Conservation (phyloP, 306 rosid genomes). For the Potentilla sterilis region DNA sequence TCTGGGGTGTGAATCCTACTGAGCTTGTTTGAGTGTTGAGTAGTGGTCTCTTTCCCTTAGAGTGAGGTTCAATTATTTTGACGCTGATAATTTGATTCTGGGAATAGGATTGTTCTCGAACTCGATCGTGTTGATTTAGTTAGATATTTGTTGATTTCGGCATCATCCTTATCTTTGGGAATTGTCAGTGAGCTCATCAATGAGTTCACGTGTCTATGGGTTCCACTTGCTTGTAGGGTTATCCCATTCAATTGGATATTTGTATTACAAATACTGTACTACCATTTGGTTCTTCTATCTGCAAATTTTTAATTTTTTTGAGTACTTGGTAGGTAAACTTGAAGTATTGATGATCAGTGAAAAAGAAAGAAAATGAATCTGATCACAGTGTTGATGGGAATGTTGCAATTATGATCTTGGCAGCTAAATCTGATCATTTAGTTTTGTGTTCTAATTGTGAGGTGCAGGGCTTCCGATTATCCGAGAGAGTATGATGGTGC, state of each 20-base stretch:
- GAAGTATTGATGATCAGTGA: not conserved
- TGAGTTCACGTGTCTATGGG: constrained; percentile 23
- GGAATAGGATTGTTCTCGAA: constrained; percentile 6
- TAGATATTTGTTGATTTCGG: not conserved
- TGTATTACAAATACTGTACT: not conserved
- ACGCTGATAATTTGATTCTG: not conserved
- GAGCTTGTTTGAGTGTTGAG: not conserved
- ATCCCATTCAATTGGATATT: not conserved
- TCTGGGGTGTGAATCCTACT: not conserved
- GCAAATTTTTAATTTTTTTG: not conserved
- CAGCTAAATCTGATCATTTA: not conserved
- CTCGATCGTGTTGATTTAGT: not conserved
- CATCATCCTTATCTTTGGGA: constrained; percentile 25
- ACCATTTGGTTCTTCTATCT: constrained; percentile 3
- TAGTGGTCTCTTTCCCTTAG: not conserved
- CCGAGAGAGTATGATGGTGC: constrained; percentile 92
- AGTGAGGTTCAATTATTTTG: not conserved
- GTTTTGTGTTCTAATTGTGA: constrained; percentile 11
- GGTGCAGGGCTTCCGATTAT: constrained; percentile 81
- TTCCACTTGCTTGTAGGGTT: constrained; percentile 19
- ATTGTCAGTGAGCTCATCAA: not conserved
- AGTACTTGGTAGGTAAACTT: not conserved
- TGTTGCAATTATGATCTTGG: not conserved
- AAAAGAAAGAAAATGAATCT: not conserved
- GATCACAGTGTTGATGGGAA: not conserved